A percentile compares a stretch with the other conserved stretches of the same genome.
Evolutionary conservation across 257 asterid genomes (phyloP).

Genomic region (Echium plantagineum): DNA sequence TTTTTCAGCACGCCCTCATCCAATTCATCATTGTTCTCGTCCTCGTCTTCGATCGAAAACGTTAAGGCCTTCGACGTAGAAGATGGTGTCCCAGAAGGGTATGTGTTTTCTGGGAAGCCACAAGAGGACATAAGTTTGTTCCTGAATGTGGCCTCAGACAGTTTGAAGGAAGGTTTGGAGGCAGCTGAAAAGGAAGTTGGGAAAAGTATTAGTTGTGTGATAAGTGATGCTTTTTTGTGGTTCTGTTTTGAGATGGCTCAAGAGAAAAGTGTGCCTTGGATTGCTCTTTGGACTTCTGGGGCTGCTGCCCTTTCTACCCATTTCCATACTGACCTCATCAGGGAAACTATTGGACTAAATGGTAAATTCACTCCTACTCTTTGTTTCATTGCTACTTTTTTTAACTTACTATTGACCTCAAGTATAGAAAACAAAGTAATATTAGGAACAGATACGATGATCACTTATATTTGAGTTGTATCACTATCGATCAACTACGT

Average conservation of each 20-base stretch:
- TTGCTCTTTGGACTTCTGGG: constrained; percentile 45
- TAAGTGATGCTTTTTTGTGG: constrained; percentile 47
- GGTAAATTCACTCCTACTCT: constrained; percentile 7
- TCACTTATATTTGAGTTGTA: no score
- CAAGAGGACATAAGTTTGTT: constrained; percentile 30
- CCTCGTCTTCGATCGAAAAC: constrained; percentile 4
- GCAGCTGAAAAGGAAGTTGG: constrained; percentile 27
- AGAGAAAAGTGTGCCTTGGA: constrained; percentile 30
- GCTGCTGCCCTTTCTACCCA: constrained; percentile 29
- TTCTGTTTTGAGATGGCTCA: constrained; percentile 28
- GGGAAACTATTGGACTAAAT: constrained; percentile 17
- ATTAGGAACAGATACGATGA: no score
- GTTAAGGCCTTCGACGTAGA: constrained; percentile 20
- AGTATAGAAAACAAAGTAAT: no score
- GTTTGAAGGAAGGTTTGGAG: constrained; percentile 18
- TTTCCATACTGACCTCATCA: constrained; percentile 31
- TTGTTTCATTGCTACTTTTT: no score
- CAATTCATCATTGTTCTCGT: constrained; percentile 14
- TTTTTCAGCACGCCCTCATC: constrained; percentile 29
- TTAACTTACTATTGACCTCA: no score
- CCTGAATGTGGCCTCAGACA: constrained; percentile 24
- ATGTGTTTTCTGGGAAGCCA: constrained; percentile 15
- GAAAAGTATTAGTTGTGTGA: constrained; percentile 25
- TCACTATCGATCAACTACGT: no score
- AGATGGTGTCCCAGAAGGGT: constrained; percentile 29